These are phyloP conservation scores for Pleurotus eryngii DNA, from an alignment of 768 basidiomycete genomes.

Conservation along the genomic window DNA sequence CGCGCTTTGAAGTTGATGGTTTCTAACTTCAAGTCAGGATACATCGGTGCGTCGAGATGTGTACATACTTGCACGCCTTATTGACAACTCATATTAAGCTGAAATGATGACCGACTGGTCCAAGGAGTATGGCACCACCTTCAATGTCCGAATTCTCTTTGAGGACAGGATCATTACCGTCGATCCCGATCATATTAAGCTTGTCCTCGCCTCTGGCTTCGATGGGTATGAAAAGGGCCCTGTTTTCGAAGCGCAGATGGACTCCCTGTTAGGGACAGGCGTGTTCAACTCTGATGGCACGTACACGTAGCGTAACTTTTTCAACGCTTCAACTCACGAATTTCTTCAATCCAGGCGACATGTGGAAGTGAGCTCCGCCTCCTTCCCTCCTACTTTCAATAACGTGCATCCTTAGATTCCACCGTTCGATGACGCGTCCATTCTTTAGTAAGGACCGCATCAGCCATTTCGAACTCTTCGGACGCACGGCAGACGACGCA, in stretches of 20 bases:
- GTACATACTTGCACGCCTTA: background rate
- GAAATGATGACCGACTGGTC: conserved; percentile 38
- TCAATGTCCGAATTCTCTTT: conserved; percentile 32
- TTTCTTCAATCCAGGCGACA: conserved; percentile 33
- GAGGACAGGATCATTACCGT: conserved; percentile 38
- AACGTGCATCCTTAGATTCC: conserved; percentile 36
- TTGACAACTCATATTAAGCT: conserved; percentile 22
- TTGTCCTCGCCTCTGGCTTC: conserved; percentile 44
- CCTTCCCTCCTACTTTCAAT: background rate
- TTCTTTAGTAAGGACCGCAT: conserved; percentile 57
- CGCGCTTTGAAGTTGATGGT: conserved; percentile 1
- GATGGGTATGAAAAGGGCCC: conserved; percentile 34
- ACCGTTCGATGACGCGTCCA: conserved; percentile 56
- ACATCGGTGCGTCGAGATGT: conserved; percentile 20
- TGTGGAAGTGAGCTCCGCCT: conserved; percentile 48
- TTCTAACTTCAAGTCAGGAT: conserved; percentile 18
- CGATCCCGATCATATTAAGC: conserved; percentile 51
- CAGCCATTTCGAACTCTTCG: conserved; percentile 53
- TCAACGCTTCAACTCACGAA: too few relatives aligned
- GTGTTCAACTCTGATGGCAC: conserved; percentile 59
- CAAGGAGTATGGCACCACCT: conserved; percentile 24
- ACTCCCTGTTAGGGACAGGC: conserved; percentile 46
- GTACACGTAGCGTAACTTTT: background rate
- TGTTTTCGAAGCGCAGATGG: conserved; percentile 13
- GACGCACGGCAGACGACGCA: conserved; percentile 44